Conservation (phyloP, 495 filamentous ascomycete genomes). For the Evernia prunastri region DNA sequence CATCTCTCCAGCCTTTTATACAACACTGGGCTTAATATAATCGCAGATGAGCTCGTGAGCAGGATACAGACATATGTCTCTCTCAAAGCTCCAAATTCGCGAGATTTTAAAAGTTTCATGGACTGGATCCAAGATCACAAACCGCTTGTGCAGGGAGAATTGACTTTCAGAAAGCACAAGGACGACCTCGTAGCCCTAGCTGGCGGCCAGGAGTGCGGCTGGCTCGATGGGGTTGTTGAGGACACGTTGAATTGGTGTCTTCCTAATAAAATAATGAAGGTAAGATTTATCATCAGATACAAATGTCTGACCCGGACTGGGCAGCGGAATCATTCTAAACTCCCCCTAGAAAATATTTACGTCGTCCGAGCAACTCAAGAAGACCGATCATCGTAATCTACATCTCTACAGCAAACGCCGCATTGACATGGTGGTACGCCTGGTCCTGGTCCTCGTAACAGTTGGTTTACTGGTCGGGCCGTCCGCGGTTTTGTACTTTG, state of each 20-base stretch:
- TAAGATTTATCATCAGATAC: background rate
- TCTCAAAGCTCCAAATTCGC: conserved; percentile 18
- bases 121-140: conserved; percentile 29
- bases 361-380: conserved; percentile 24
- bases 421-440: conserved; percentile 29
- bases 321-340: background rate
- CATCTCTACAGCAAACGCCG: conserved; percentile 30
- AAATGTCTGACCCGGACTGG: background rate
- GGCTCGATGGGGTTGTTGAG: conserved; percentile 35
- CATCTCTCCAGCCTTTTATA: too few species aligned
- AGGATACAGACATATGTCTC: conserved; percentile 16
- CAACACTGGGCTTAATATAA: too few species aligned
- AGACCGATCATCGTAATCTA: conserved; percentile 26
- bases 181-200: conserved; percentile 36
- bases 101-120: conserved; percentile 30
- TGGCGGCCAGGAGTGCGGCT: conserved; percentile 32
- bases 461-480: conserved; percentile 29
- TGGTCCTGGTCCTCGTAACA: conserved; percentile 29
- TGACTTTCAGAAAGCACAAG: conserved; percentile 28
- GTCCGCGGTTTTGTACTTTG: conserved; percentile 27
- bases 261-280: conserved; percentile 20
- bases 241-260: conserved; percentile 25
- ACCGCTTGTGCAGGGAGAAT: conserved; percentile 25
- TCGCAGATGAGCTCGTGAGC: conserved; percentile 24
- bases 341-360: conserved; percentile 18